A percentile compares a stretch with the other conserved stretches of the same genome.
phyloP scores from a whole-genome alignment of 192 early-diverging fungal species.

The Mortierella claussenii region DNA sequence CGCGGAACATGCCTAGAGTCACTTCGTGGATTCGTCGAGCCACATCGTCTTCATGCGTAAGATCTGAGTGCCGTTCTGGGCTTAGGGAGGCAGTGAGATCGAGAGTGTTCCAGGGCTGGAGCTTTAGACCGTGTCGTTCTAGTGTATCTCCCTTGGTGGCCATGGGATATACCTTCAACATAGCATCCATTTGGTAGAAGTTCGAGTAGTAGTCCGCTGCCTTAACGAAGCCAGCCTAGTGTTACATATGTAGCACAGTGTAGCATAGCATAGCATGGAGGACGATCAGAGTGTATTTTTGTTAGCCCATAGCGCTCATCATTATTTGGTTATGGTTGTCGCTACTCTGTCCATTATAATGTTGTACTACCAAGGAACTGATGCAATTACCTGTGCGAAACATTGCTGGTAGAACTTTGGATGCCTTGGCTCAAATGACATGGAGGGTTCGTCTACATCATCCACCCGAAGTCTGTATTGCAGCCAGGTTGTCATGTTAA shows the following conservation, averaged over 20 bases:
- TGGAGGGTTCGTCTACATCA: conserved; percentile 13
- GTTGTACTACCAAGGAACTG: too few species aligned
- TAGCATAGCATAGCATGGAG: too few species aligned
- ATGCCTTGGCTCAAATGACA: conserved; percentile 47
- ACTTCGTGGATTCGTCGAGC: conserved; percentile 36
- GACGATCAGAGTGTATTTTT: too few species aligned
- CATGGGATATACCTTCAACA: conserved; percentile 3
- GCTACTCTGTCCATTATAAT: too few species aligned
- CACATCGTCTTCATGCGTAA: conserved; percentile 32
- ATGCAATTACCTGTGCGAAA: conserved; percentile 37
- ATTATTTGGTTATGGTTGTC: too few species aligned
- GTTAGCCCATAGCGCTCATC: too few species aligned
- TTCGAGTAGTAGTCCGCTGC: conserved; percentile 38
- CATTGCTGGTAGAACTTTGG: conserved; percentile 40
- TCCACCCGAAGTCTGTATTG: conserved; percentile 47
- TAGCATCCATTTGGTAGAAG: conserved; percentile 30
- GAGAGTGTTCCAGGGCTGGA: conserved; percentile 42
- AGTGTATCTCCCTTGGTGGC: background rate
- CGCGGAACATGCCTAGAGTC: conserved; percentile 32
- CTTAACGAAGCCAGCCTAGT: conserved; percentile 43
- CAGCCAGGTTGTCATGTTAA: conserved; percentile 50
- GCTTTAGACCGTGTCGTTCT: background rate
- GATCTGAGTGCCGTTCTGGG: conserved; percentile 21
- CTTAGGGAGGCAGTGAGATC: conserved; percentile 34
- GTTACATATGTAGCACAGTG: too few species aligned